Conservation (phyloP, 2,329 filamentous ascomycete genomes). For the Cordyceps tenuipes region DNA sequence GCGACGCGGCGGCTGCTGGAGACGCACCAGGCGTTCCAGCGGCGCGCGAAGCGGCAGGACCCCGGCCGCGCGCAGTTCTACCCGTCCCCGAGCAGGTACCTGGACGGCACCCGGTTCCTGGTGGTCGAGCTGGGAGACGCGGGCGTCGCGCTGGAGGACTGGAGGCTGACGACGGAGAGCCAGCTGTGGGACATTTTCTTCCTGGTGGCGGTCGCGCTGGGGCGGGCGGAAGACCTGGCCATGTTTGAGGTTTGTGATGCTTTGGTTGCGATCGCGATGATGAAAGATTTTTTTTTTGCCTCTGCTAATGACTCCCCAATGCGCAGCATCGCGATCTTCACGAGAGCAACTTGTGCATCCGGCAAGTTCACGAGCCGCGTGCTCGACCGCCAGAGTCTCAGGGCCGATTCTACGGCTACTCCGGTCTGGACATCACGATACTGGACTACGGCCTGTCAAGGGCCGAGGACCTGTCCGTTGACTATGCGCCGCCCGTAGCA, state of each 20-base stretch:
- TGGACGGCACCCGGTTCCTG: constrained; percentile 49
- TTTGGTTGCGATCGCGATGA: too few relatives aligned
- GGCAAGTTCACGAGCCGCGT: constrained; percentile 29
- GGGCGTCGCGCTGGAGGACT: constrained; percentile 51
- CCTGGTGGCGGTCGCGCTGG: constrained; percentile 50
- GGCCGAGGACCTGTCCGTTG: constrained; percentile 35
- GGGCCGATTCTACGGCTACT: constrained; percentile 43
- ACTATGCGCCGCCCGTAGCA: constrained; percentile 35
- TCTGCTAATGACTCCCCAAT: constrained; percentile 11
- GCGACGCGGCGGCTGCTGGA: constrained; percentile 45
- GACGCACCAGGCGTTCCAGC: constrained; percentile 52
- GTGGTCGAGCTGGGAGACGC: constrained; percentile 58
- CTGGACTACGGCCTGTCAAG: constrained; percentile 58
- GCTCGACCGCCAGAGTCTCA: constrained; percentile 22
- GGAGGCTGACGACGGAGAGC: constrained; percentile 36
- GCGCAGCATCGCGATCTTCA: constrained; percentile 55
- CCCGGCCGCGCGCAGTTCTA: constrained; percentile 52
- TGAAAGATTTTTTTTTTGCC: neutral
- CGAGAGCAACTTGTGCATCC: constrained; percentile 56
- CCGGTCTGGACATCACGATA: constrained; percentile 55
- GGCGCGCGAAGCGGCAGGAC: constrained; percentile 44
- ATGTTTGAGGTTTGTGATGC: constrained; percentile 47
- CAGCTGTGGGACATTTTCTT: constrained; percentile 59
- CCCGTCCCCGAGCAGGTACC: constrained; percentile 51
- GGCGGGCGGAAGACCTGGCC: constrained; percentile 48